phyloP scores from a whole-genome alignment of 1,284 basidiomycete species.

The Tilletiopsis washingtonensis region DNA sequence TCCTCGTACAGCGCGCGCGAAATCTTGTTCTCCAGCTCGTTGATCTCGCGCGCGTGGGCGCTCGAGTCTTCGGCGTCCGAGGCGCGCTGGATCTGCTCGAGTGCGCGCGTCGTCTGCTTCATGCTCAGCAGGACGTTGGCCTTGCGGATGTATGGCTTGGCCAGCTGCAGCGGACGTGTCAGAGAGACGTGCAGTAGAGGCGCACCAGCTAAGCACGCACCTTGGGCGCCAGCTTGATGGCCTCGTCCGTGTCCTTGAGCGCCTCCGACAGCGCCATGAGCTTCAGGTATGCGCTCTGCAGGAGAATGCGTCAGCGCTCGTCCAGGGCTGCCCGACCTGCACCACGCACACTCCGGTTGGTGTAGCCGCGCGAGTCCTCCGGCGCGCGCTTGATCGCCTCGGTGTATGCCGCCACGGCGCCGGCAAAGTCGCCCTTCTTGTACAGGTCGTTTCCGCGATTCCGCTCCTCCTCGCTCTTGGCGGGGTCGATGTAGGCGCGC shows the following conservation, averaged over 20 bases:
- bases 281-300: constrained; percentile 84
- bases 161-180: no score
- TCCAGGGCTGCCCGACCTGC: no score
- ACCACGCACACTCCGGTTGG: no score
- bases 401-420: constrained; percentile 84
- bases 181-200: no score
- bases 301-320: no score
- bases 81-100: constrained; percentile 38
- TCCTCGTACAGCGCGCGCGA: constrained; percentile 73
- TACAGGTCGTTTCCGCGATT: constrained; percentile 88
- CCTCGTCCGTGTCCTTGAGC: constrained; percentile 86
- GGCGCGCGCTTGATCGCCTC: constrained; percentile 97
- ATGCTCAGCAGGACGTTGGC: constrained; percentile 75
- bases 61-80: constrained; percentile 27
- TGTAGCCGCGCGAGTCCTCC: constrained; percentile 81
- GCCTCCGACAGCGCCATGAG: constrained; percentile 88
- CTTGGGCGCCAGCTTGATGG: constrained; percentile 80
- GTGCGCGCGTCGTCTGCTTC: constrained; percentile 77
- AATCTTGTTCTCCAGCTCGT: constrained; percentile 28
- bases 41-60: constrained; percentile 34
- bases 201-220: no score
- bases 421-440: constrained; percentile 57
- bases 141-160: constrained; percentile 92
- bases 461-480: constrained; percentile 70
- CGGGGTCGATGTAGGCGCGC: constrained; percentile 81